These are phyloP conservation scores for Aureobasidium sp. DNA, from an alignment of 2,329 filamentous ascomycete species.

Conservation along the genomic window DNA sequence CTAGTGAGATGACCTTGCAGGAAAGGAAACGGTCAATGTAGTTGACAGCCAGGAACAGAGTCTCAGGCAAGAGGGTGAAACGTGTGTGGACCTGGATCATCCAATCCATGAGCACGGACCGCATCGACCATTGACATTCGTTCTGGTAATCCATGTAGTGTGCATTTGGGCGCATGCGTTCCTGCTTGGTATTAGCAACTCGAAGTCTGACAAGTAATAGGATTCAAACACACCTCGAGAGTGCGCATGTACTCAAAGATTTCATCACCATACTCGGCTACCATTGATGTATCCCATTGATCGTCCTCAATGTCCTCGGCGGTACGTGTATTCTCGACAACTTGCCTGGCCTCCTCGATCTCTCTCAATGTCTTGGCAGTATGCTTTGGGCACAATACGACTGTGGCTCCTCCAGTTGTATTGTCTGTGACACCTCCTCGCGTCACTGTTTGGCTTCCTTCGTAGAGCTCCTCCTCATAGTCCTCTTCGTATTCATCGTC, in stretches of 20 bases:
- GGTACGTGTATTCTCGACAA: conserved; percentile 59
- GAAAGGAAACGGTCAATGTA: conserved; percentile 96
- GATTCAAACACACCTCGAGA: conserved; percentile 59
- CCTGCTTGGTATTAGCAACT: conserved; percentile 35
- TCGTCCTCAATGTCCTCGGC: conserved; percentile 80
- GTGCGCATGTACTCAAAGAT: conserved; percentile 89
- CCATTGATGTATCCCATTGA: conserved; percentile 91
- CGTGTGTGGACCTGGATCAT: conserved; percentile 90
- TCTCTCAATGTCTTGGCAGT: conserved; percentile 64
- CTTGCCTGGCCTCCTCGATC: conserved; percentile 56
- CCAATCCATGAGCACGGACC: conserved; percentile 95
- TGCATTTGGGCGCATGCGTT: conserved; percentile 73
- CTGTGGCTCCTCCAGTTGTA: conserved; percentile 56
- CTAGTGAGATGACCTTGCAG: conserved; percentile 86
- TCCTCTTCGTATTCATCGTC: conserved; percentile 59
- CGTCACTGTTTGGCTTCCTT: conserved; percentile 65
- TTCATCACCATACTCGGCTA: conserved; percentile 90
- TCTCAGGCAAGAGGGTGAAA: conserved; percentile 87
- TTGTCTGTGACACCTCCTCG: conserved; percentile 53
- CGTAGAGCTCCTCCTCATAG: conserved; percentile 65
- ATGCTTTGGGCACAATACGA: conserved; percentile 63
- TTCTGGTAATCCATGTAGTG: conserved; percentile 96
- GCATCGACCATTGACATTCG: conserved; percentile 99
- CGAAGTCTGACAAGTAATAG: neutral
- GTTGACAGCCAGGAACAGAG: conserved; percentile 88